A percentile compares a stretch with the other conserved stretches of the same genome.
Conservation (phyloP, 2,329 filamentous ascomycete genomes). For the Neodidymelliopsis sp. region DNA sequence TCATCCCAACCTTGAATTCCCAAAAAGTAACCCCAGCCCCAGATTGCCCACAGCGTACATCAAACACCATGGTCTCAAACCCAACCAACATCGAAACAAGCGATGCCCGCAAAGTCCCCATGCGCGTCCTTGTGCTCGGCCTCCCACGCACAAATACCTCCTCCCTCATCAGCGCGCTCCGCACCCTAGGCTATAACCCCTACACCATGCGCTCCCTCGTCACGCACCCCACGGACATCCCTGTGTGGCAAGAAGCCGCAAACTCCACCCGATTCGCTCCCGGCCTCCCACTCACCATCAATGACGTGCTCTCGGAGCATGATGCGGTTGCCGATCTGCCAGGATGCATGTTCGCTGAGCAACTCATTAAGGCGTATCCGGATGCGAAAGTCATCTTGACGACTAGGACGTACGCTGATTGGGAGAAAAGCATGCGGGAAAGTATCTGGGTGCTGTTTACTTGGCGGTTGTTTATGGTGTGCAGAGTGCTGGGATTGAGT, state of each 20-base stretch:
- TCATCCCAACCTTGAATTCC: too few species aligned
- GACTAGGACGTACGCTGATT: conserved; percentile 34
- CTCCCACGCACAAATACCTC: conserved; percentile 75
- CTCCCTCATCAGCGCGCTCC: conserved; percentile 47
- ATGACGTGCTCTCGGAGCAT: conserved; percentile 55
- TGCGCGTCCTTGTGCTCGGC: conserved; percentile 75
- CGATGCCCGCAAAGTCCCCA: conserved; percentile 55
- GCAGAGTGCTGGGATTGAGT: conserved; percentile 29
- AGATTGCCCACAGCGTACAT: too few species aligned
- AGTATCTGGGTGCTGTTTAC: conserved; percentile 37
- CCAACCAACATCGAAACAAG: background rate
- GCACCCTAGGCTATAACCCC: conserved; percentile 55
- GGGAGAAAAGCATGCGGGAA: conserved; percentile 38
- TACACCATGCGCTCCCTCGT: conserved; percentile 37
- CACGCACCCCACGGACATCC: conserved; percentile 26
- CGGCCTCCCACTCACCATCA: conserved; percentile 34
- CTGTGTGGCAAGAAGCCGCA: conserved; percentile 42
- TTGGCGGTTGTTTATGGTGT: conserved; percentile 29
- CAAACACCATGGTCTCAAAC: background rate
- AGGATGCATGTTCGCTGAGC: conserved; percentile 35
- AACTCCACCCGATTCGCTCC: conserved; percentile 31
- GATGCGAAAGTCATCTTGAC: conserved; percentile 46
- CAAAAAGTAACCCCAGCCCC: too few species aligned
- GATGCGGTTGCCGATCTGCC: conserved; percentile 47
- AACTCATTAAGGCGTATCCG: conserved; percentile 43